These are phyloP conservation scores for Gracilariopsis chorda DNA, from an alignment of 23 red algal genomes.

Conservation along the genomic window DNA sequence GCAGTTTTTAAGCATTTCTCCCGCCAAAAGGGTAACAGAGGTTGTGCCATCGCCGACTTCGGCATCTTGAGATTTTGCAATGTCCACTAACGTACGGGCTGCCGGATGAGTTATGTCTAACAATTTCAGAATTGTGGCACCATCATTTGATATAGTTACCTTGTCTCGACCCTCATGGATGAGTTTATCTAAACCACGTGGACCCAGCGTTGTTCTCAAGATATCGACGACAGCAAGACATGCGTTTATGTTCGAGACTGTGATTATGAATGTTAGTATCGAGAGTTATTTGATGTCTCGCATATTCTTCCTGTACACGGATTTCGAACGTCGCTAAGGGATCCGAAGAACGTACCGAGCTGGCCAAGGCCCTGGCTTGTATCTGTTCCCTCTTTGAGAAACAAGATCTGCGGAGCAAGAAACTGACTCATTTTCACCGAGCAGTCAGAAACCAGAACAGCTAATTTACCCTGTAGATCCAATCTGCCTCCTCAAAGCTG, in stretches of 20 bases:
- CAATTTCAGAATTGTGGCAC: slow-evolving; percentile 94
- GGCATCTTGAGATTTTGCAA: slow-evolving; percentile 83
- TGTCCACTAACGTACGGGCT: slow-evolving; percentile 84
- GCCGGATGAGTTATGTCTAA: slow-evolving; percentile 91
- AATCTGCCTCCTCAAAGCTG: too few species aligned
- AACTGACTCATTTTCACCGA: slow-evolving; percentile 71
- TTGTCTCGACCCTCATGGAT: slow-evolving; percentile 83
- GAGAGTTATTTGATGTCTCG: too few species aligned
- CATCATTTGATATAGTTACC: slow-evolving; percentile 97
- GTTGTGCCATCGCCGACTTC: slow-evolving; percentile 99
- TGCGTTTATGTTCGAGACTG: slow-evolving; percentile 99
- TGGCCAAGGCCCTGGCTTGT: slow-evolving; percentile 94
- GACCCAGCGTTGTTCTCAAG: slow-evolving; percentile 90
- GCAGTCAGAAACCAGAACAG: too few species aligned
- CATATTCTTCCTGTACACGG: too few species aligned
- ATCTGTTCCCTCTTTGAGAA: slow-evolving; percentile 96
- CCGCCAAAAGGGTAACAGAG: slow-evolving; percentile 81
- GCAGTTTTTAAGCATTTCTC: slow-evolving; percentile 90
- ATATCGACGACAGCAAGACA: slow-evolving; percentile 92
- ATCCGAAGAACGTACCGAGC: slow-evolving; percentile 41
- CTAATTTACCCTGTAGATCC: too few species aligned
- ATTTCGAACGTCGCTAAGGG: too few species aligned
- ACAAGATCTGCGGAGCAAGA: slow-evolving; percentile 90
- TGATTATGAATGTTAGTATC: not conserved
- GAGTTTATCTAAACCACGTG: slow-evolving; percentile 97